phyloP scores from a whole-genome alignment of 148 eudicot species.

The Nyssa sinensis region DNA sequence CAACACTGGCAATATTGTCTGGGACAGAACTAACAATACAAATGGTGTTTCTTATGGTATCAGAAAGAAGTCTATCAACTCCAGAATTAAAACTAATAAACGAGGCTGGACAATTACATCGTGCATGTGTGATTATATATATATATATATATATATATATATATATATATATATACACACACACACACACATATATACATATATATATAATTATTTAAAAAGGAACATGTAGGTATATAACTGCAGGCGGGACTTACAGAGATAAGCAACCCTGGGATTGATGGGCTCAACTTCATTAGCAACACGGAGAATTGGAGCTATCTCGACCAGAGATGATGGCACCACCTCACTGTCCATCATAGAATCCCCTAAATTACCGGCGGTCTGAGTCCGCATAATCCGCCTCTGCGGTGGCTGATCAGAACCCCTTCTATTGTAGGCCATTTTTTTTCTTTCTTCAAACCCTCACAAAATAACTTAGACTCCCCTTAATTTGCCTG shows the following conservation, averaged over 20 bases:
- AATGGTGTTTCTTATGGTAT: background rate
- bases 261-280: slow-evolving; percentile 65
- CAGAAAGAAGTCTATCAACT: background rate
- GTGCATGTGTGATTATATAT: background rate
- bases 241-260: slow-evolving; percentile 39
- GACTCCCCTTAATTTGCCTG: slow-evolving; percentile 18
- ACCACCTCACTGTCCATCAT: slow-evolving; percentile 75
- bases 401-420: slow-evolving; percentile 41
- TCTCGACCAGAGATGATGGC: slow-evolving; percentile 63
- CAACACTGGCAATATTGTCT: background rate
- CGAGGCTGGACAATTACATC: background rate
- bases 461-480: slow-evolving; percentile 7
- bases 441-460: slow-evolving; percentile 31
- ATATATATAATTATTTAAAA: background rate
- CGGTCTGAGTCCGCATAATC: slow-evolving; percentile 58
- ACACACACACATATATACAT: background rate
- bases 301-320: slow-evolving; percentile 72
- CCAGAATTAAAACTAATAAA: background rate
- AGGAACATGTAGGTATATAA: background rate
- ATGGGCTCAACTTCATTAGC: slow-evolving; percentile 64
- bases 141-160: background rate
- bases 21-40: background rate
- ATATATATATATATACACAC: too few species aligned
- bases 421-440: slow-evolving; percentile 45
- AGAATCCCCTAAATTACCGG: slow-evolving; percentile 54